Conservation (phyloP, 2,329 filamentous ascomycete species). For the Escovopsis weberi region DNA sequence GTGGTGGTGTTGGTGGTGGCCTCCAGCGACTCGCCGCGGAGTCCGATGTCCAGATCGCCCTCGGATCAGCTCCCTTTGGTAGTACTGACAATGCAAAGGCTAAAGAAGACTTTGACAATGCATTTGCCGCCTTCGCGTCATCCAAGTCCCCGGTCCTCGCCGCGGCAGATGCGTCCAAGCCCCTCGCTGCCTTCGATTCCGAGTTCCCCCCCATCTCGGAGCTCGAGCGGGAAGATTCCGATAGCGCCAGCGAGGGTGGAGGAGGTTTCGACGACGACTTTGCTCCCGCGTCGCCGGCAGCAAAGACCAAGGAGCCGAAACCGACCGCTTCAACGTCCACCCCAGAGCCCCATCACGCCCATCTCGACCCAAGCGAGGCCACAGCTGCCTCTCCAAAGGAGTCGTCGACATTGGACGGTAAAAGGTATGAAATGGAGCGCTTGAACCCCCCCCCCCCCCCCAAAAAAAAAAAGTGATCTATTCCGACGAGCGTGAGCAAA, state of each 20-base stretch:
- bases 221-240: conserved; percentile 69
- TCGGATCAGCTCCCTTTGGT: conserved; percentile 34
- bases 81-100: conserved; percentile 42
- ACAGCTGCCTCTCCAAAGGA: conserved; percentile 13
- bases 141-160: conserved; percentile 31
- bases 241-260: conserved; percentile 61
- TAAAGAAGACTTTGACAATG: conserved; percentile 73
- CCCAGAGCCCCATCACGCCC: neutral
- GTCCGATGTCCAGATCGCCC: conserved; percentile 5
- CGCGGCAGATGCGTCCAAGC: conserved; percentile 23
- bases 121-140: conserved; percentile 61
- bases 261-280: conserved; percentile 95
- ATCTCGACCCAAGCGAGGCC: neutral
- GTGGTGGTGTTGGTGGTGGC: conserved; percentile 4
- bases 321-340: neutral
- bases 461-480: too few species aligned
- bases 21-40: conserved; percentile 10
- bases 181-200: conserved; percentile 42
- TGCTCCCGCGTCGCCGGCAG: conserved; percentile 43
- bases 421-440: conserved; percentile 9
- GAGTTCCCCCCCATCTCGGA: conserved; percentile 95
- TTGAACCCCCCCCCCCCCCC: too few species aligned
- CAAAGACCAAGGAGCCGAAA: conserved; percentile 14
- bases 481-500: too few species aligned
- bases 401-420: conserved; percentile 6